phyloP scores from a whole-genome alignment of 495 filamentous ascomycete species.

The Lepraria neglecta region DNA sequence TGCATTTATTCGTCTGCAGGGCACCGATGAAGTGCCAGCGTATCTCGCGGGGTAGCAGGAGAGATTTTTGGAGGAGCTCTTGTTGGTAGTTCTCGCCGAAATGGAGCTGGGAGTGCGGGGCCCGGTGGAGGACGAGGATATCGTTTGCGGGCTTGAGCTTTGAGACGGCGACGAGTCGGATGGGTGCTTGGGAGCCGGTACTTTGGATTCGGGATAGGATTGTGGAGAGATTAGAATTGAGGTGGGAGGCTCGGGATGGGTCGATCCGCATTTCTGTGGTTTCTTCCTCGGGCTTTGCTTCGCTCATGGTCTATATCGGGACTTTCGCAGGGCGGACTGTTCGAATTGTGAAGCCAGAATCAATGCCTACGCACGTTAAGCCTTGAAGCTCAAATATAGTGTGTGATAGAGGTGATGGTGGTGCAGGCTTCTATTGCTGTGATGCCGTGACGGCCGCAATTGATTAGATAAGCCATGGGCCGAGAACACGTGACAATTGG shows the following conservation, averaged over 20 bases:
- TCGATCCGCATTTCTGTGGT: slow-evolving; percentile 20
- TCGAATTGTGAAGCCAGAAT: neutral
- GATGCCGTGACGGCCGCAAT: no score
- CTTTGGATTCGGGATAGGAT: slow-evolving; percentile 20
- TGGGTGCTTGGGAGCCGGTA: neutral
- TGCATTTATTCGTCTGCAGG: slow-evolving; percentile 88
- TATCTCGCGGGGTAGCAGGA: slow-evolving; percentile 69
- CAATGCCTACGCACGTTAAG: neutral
- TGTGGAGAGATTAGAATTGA: slow-evolving; percentile 18
- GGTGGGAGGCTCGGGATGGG: slow-evolving; percentile 20
- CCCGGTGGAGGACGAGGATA: slow-evolving; percentile 70
- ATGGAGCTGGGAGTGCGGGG: slow-evolving; percentile 55
- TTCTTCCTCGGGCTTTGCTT: neutral
- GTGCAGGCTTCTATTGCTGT: no score
- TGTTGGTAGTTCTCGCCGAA: slow-evolving; percentile 98
- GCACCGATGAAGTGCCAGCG: slow-evolving; percentile 96
- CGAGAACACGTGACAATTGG: no score
- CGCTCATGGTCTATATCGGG: slow-evolving; percentile 8
- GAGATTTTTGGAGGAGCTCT: slow-evolving; percentile 81
- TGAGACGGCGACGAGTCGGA: slow-evolving; percentile 86
- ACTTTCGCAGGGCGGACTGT: neutral
- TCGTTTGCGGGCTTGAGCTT: slow-evolving; percentile 90
- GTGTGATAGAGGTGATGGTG: no score
- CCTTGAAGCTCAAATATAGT: neutral
- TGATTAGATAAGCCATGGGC: no score